Conservation (phyloP, 1,284 basidiomycete species). For the Moesziomyces antarcticus region DNA sequence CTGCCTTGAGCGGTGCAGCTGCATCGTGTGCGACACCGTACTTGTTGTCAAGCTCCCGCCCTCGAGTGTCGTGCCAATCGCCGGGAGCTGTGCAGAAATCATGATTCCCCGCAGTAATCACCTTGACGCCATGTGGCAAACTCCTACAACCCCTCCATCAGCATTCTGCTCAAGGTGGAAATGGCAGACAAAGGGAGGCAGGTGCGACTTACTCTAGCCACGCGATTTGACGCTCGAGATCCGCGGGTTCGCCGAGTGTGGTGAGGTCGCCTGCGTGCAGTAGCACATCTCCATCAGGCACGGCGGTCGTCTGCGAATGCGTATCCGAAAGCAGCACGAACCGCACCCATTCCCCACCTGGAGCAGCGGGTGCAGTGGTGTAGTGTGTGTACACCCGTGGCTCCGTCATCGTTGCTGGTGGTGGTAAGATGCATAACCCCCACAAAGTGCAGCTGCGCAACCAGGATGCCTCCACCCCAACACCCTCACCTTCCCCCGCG, state of each 20-base stretch:
- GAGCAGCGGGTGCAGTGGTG: conserved; percentile 19
- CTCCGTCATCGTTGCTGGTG: not conserved
- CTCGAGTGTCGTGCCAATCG: conserved; percentile 24
- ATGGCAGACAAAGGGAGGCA: no score
- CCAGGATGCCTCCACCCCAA: no score
- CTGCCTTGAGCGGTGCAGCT: conserved; percentile 1
- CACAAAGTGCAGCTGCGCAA: no score
- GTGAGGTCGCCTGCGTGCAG: conserved; percentile 52
- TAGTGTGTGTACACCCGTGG: conserved; percentile 24
- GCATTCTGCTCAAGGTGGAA: no score
- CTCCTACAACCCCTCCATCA: not conserved
- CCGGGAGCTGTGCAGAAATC: conserved; percentile 27
- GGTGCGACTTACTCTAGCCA: conserved; percentile 51
- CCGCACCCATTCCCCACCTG: conserved; percentile 31
- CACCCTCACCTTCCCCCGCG: no score
- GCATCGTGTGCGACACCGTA: conserved; percentile 19
- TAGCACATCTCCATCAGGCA: conserved; percentile 42
- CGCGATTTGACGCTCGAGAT: conserved; percentile 24
- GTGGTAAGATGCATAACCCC: no score
- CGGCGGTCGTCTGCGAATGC: conserved; percentile 29
- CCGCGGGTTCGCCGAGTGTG: conserved; percentile 24
- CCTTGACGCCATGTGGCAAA: conserved; percentile 34
- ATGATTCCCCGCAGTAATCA: conserved; percentile 50
- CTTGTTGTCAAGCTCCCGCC: conserved; percentile 26
- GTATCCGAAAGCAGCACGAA: conserved; percentile 52